A percentile compares a stretch with the other conserved stretches of the same genome.
These are phyloP conservation scores for Prasinococcaceae sp. DNA, from an alignment of 139 green algal genomes.

Conservation along the genomic window DNA sequence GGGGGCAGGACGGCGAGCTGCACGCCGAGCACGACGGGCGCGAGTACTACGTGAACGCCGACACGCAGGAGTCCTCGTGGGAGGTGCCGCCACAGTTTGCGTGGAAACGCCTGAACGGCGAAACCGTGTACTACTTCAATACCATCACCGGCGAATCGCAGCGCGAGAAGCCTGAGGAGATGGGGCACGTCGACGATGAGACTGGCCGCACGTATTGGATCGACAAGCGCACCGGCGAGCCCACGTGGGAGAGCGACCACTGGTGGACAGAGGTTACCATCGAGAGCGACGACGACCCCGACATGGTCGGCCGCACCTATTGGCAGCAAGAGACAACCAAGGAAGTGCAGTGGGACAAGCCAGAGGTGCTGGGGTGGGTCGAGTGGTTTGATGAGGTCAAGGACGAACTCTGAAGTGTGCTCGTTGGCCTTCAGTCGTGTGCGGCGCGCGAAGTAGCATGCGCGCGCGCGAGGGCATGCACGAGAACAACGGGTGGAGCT, in stretches of 20 bases:
- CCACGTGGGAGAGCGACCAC: slow-evolving; percentile 7
- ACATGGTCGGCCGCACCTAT: not conserved
- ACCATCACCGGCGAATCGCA: slow-evolving; percentile 3
- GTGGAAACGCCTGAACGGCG: slow-evolving; percentile 1
- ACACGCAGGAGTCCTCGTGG: slow-evolving; percentile 4
- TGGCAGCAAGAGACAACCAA: slow-evolving; percentile 13
- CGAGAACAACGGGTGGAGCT: no score
- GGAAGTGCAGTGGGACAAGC: slow-evolving; percentile 8
- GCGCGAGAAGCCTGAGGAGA: not conserved
- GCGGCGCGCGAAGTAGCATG: no score
- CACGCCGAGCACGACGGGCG: not conserved
- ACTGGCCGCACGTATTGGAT: slow-evolving; percentile 6
- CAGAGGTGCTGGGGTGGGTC: slow-evolving; percentile 1
- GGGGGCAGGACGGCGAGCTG: no score
- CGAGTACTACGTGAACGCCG: slow-evolving; percentile 7
- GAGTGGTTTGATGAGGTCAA: not conserved
- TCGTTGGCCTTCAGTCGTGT: no score
- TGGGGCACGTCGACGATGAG: slow-evolving; percentile 3
- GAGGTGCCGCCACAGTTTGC: not conserved
- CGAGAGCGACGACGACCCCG: not conserved
- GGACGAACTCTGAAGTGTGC: no score
- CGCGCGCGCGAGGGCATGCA: no score
- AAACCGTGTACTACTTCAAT: slow-evolving; percentile 1
- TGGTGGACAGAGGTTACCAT: slow-evolving; percentile 6
- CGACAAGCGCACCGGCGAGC: slow-evolving; percentile 1